Conservation (phyloP, 75 land plant genomes). For the Selaginella moellendorffii region DNA sequence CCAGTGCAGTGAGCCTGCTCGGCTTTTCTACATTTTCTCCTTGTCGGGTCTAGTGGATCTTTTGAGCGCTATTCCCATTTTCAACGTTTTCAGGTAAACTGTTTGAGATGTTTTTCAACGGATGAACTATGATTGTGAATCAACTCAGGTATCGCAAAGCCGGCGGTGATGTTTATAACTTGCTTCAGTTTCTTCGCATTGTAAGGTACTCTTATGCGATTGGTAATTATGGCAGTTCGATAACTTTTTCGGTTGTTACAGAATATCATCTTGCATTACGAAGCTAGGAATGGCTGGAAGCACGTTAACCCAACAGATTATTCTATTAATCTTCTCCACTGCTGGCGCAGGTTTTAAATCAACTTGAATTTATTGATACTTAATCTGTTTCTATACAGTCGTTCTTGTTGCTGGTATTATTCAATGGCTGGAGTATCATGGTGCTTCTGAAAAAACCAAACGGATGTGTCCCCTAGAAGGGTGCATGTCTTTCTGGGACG, state of each 20-base stretch:
- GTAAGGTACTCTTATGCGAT: constrained; percentile 11
- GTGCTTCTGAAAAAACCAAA: constrained; percentile 10
- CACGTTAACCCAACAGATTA: constrained; percentile 21
- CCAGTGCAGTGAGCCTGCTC: constrained; percentile 21
- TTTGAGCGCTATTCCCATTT: constrained; percentile 18
- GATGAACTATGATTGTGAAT: background rate
- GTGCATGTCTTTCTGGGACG: constrained; percentile 26
- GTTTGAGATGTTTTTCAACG: background rate
- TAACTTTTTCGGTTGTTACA: constrained; percentile 1
- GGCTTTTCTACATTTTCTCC: constrained; percentile 20
- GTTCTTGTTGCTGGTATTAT: constrained; percentile 23
- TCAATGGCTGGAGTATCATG: constrained; percentile 25
- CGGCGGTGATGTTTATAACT: constrained; percentile 4
- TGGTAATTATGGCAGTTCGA: background rate
- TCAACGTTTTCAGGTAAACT: constrained; percentile 20
- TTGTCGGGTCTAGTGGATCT: constrained; percentile 21
- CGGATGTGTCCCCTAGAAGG: constrained; percentile 14
- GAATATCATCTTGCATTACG: constrained; percentile 17
- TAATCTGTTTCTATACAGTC: constrained; percentile 9
- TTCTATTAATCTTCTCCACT: constrained; percentile 15
- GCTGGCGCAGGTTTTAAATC: constrained; percentile 21
- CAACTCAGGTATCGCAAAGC: background rate
- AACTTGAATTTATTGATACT: constrained; percentile 1
- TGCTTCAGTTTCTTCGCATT: constrained; percentile 24
- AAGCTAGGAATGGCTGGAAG: constrained; percentile 27